Base-by-base conservation (phyloP, 2,329 filamentous ascomycete genomes). In the Botrytis porri region DNA sequence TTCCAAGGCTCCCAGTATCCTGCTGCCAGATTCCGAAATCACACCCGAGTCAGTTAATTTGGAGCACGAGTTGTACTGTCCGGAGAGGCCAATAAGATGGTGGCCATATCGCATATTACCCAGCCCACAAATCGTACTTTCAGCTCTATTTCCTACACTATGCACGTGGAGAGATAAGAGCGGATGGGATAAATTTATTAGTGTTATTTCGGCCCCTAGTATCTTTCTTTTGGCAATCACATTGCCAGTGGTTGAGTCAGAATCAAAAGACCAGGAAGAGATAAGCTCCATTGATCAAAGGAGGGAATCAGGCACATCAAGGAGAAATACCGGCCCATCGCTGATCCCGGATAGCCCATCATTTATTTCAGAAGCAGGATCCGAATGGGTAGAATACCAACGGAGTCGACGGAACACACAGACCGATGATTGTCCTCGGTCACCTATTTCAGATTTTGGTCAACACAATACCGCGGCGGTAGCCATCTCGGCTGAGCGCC, bases 171-270 rank as follows among this genome's bases (percentile, higher is more conserved):
- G 83, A 61, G 88, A 92, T 41, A 98, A 98, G 82, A 89, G 85
- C n/a, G 82, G 92, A n/a, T 94, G 91, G 89, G 95, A 95, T 78
- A 94, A 93, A 79, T 83, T 94, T 62, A 84, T 98, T 65, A 95
- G 94, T 60, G 78, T 96, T 18, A 86, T 97, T 54, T 95, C 95
- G 12, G 91, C 94, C n/a, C 93, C 95, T 1, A 97, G 92, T 77
- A 94, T 99, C 54, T 93, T 99, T 75, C 83, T 98, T 3, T 86
- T 99, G 6, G 95, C 95, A 0, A 89, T 96, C 64, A 99, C 96
- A 0, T 82, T 99, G 7, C 96, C 97, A 0, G 94, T 99, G 0
- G 93, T 97, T 9, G 95, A 98, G 78, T 88, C 88, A 1, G 86
- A 88, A 32, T 85, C 87, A 12, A 87, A 89, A 20, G 82, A 84